These are phyloP conservation scores for Eleusine coracana DNA, from an alignment of 176 grass and related monocot species.

Conservation along the genomic window DNA sequence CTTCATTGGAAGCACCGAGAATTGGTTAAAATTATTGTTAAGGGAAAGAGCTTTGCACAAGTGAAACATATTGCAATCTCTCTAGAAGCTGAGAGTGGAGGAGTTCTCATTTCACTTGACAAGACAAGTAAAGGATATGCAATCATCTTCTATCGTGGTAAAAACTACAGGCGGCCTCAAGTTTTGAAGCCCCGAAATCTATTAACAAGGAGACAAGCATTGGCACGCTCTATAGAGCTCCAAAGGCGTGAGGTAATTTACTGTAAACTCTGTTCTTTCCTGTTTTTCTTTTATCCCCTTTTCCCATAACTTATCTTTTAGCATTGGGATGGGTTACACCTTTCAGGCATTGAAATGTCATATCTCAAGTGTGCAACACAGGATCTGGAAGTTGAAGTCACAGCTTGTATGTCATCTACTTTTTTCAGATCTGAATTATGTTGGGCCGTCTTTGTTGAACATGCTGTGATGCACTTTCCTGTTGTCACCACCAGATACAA, in stretches of 20 bases:
- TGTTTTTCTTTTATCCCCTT: background rate
- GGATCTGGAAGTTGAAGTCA: conserved; percentile 70
- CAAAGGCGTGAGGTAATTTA: conserved; percentile 86
- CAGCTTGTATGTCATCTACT: conserved; percentile 62
- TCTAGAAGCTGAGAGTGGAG: conserved; percentile 93
- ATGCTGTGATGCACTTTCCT: conserved; percentile 1
- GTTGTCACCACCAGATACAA: conserved; percentile 45
- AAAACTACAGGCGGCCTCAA: conserved; percentile 80
- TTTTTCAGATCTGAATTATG: conserved; percentile 9
- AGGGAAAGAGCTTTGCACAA: conserved; percentile 84
- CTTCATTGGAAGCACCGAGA: conserved; percentile 93
- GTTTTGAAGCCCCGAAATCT: conserved; percentile 79
- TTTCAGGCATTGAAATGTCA: conserved; percentile 83
- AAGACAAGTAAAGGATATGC: conserved; percentile 92
- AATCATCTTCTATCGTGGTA: conserved; percentile 84
- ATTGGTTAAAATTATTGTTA: conserved; percentile 82
- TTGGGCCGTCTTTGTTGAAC: conserved; percentile 7
- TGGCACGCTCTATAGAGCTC: conserved; percentile 90
- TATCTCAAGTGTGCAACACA: conserved; percentile 64
- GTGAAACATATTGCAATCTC: conserved; percentile 93
- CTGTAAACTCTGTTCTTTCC: background rate
- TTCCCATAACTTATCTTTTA: conserved; percentile 23
- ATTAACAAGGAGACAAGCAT: conserved; percentile 72
- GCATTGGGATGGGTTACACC: conserved; percentile 19
- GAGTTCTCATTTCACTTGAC: conserved; percentile 88